Conservation (phyloP, 148 eudicot species). For the Persicaria tinctoria region DNA sequence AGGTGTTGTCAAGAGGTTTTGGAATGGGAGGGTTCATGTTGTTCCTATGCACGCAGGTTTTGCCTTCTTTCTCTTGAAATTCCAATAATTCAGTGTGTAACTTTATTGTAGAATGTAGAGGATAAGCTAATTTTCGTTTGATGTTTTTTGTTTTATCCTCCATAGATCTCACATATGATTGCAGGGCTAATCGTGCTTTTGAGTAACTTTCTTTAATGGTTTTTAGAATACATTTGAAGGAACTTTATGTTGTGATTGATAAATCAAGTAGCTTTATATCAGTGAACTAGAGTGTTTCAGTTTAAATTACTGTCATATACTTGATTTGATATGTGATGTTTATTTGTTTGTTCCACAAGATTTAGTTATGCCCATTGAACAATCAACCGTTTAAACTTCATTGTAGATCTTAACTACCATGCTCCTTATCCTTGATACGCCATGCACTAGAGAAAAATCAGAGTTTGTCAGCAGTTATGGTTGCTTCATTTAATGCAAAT, state of each 20-base stretch:
- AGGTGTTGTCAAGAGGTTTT: slow-evolving; percentile 60
- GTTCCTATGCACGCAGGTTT: slow-evolving; percentile 85
- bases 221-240: not conserved
- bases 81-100: not conserved
- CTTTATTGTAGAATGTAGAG: not conserved
- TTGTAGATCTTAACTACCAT: not conserved
- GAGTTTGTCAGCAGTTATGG: not conserved
- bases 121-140: not conserved
- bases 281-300: not conserved
- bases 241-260: not conserved
- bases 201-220: not conserved
- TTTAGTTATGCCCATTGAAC: not conserved
- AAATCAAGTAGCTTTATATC: not conserved
- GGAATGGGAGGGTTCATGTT: slow-evolving; percentile 46
- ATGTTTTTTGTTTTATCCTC: not conserved
- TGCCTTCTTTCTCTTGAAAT: not conserved
- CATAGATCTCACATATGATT: not conserved
- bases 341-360: not conserved
- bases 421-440: not conserved
- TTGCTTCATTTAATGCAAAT: slow-evolving; percentile 8
- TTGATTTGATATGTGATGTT: not conserved
- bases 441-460: not conserved
- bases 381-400: not conserved
- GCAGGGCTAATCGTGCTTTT: not conserved
- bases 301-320: not conserved